Base-by-base conservation (phyloP, 306 rosid species). In the Rubus idaeus region DNA sequence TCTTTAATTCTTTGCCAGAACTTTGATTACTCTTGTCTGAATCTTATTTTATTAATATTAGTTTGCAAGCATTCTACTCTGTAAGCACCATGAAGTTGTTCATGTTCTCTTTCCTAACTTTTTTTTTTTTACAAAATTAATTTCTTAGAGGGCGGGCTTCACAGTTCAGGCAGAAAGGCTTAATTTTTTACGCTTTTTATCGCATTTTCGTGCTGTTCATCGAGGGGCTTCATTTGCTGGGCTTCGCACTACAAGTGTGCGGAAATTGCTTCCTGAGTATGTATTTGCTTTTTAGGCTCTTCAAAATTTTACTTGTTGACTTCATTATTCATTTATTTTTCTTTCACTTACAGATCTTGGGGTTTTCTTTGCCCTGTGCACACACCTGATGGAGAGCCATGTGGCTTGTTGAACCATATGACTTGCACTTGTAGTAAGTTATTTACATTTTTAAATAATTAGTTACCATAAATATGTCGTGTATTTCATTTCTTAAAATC, bases 381-480 rank as follows among this genome's bases (percentile, higher is more conserved):
- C 83, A 95, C 98, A 46, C 98, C 98, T 83, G 98, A 95, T 87
- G 98, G 98, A 77, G 98, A 87, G 68, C 98, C 98, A 49, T 95
- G 98, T 87, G 98, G 98, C 81, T 89, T 95, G 84, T 82, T 95
- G 87, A 95, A 95, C 77, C 98, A 95, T 82, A 84, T 95, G 94
- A 89, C 97, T 58, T 70, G 81, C 79, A 83, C 86, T 55, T 80
- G 96, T 62, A 79, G 98, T 92, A 86, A 89, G 98, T 89, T 8
- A 11, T 64, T 14, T 9, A 14, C 21, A 64, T 37, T 61, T 58
- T 10, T 55, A 55, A 47, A n/a, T 0, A 55, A 55, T 55, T 55
- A n/a, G 2, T 55, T 55, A n/a, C 30, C 61, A 3, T 58, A 23
- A 58, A 21, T 57, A 0, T 1, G 5, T 56, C 35, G 20, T 56